Evolutionary conservation across 2,329 filamentous ascomycete genomes (phyloP).

Genomic region (Alternaria postmessia): DNA sequence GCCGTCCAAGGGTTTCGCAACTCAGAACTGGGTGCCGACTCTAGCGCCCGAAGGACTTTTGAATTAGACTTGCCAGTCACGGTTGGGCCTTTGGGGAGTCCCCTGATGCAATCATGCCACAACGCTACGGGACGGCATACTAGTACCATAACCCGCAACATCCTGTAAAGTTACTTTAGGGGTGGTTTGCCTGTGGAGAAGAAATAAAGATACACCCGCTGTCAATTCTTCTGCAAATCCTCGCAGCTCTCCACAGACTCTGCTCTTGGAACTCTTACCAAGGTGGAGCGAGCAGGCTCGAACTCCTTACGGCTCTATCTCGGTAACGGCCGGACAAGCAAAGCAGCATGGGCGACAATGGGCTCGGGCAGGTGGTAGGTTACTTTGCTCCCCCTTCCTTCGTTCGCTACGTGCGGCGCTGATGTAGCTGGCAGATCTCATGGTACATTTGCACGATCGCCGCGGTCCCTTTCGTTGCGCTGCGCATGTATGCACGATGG

Average conservation of each 20-base stretch:
- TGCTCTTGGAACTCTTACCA: constrained; percentile 3
- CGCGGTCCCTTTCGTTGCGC: constrained; percentile 36
- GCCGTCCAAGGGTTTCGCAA: not conserved
- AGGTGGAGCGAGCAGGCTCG: constrained; percentile 5
- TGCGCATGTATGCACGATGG: constrained; percentile 42
- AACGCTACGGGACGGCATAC: constrained; percentile 5
- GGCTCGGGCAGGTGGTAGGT: constrained; percentile 36
- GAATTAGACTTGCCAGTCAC: constrained; percentile 2
- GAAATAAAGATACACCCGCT: constrained; percentile 13
- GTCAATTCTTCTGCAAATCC: not conserved
- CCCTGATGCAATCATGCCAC: constrained; percentile 1
- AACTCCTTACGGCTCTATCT: constrained; percentile 12
- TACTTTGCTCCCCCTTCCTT: not conserved
- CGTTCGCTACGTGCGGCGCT: constrained; percentile 5
- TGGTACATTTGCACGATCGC: constrained; percentile 47
- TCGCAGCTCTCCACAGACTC: not conserved
- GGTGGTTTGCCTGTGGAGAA: constrained; percentile 5
- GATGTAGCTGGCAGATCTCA: constrained; percentile 33
- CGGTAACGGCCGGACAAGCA: constrained; percentile 1
- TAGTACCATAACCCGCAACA: constrained; percentile 1
- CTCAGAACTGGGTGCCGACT: not conserved
- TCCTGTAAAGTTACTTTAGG: constrained; percentile 6
- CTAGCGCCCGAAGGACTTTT: not conserved
- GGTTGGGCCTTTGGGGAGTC: constrained; percentile 3
- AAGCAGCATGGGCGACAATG: constrained; percentile 17